These are phyloP conservation scores for Nissolia schottii DNA, from an alignment of 306 rosid species.

Conservation along the genomic window DNA sequence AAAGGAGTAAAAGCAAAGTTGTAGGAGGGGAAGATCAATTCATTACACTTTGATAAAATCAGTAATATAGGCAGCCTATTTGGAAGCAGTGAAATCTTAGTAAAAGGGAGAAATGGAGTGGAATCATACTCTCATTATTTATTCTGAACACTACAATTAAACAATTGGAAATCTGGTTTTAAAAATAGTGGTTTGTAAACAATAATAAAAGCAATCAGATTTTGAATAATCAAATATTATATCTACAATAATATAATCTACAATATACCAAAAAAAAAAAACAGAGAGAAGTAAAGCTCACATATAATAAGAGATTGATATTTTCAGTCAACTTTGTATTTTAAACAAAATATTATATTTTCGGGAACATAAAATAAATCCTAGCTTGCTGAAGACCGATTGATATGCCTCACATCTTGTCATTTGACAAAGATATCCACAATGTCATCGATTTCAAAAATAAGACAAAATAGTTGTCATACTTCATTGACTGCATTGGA, in stretches of 20 bases:
- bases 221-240: background rate
- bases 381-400: background rate
- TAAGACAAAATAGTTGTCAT: slow-evolving; percentile 34
- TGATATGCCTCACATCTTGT: background rate
- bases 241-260: too few relatives aligned
- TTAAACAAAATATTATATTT: background rate
- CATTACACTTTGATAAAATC: background rate
- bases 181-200: background rate
- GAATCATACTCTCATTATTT: background rate
- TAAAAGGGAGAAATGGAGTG: background rate
- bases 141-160: background rate
- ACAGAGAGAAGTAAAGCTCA: too few relatives aligned
- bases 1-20: slow-evolving; percentile 26
- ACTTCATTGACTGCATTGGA: background rate
- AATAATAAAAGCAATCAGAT: background rate
- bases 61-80: background rate
- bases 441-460: background rate
- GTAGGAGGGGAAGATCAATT: background rate
- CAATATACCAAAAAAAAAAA: too few relatives aligned
- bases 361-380: background rate
- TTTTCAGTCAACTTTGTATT: background rate
- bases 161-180: background rate
- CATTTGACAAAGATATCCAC: background rate
- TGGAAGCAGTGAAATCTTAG: background rate
- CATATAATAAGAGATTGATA: background rate